Evolutionary conservation across 1,284 basidiomycete species (phyloP).

Genomic region (Ganoderma sinense): DNA sequence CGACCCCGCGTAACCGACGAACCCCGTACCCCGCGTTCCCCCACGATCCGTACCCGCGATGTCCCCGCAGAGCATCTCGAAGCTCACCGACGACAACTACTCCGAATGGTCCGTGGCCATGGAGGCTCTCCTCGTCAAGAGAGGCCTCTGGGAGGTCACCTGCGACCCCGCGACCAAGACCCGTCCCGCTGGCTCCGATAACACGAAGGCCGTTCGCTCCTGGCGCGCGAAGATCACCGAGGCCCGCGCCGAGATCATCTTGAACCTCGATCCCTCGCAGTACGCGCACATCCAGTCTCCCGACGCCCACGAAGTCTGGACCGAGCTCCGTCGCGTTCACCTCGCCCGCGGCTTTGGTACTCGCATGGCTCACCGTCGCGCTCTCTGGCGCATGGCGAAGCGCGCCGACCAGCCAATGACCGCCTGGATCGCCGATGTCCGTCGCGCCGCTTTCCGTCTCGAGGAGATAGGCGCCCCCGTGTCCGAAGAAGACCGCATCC

Average conservation of each 20-base stretch:
- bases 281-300: slow-evolving; percentile 38
- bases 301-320: slow-evolving; percentile 41
- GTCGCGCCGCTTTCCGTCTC: slow-evolving; percentile 34
- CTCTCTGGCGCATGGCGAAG: slow-evolving; percentile 38
- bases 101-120: slow-evolving; percentile 41
- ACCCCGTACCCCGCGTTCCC: not conserved
- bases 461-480: not conserved
- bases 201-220: slow-evolving; percentile 18
- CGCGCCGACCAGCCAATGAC: slow-evolving; percentile 33
- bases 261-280: slow-evolving; percentile 41
- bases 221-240: slow-evolving; percentile 35
- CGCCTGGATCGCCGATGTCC: slow-evolving; percentile 41
- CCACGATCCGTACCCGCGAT: not conserved
- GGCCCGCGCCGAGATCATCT: slow-evolving; percentile 41
- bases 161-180: not conserved
- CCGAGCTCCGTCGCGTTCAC: slow-evolving; percentile 39
- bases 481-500: not conserved
- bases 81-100: slow-evolving; percentile 37
- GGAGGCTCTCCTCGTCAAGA: slow-evolving; percentile 40
- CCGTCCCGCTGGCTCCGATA: slow-evolving; percentile 14
- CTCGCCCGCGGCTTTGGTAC: slow-evolving; percentile 41
- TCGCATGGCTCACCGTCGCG: slow-evolving; percentile 32
- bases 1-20: not conserved
- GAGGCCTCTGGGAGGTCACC: slow-evolving; percentile 32
- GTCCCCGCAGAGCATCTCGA: slow-evolving; percentile 11